Base-by-base conservation (phyloP, 345 rosid species). In the Moricandia arvensis region DNA sequence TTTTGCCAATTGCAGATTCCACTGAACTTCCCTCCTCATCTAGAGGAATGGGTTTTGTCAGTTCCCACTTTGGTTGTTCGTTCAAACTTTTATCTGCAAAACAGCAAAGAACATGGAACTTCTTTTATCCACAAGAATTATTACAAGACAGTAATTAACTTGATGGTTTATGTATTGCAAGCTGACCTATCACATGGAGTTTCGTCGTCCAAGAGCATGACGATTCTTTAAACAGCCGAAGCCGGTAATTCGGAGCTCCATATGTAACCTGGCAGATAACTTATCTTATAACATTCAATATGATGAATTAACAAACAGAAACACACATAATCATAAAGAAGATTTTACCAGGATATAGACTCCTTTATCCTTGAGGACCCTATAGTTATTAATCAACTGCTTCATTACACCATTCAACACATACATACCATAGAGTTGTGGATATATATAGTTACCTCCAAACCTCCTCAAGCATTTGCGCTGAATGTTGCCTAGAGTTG, bases 351-450 rank as follows among this genome's bases (percentile, higher is more conserved):
- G 85, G 76, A 93, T 86, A 79, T 89, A 93, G 59, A 89, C 85
- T 87, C 93, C 98, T 76, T 81, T 80, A 81, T 90, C 91, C 97
- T 87, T 93, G 85, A 93, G 98, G 64, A 90, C 98, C 97, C 98
- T 90, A 90, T 83, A 93, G 91, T n/a, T 83, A 41, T 89, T 79
- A 54, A 90, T 85, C 87, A 87, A 90, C 98, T 88, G 91, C 90
- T 86, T 93, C 93, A 89, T 89, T 93, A 59, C 69, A 47, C n/a
- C 57, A 72, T 59, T 66, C n/a, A n/a, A n/a, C n/a, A n/a, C n/a
- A n/a, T n/a, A n/a, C 11, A 13, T 59, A 27, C 3, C 45, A 59
- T 18, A 13, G 2, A 71, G 54, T 49, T 0, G 9, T 0, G 12
- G 43, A 51, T 55, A 59, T 7, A 72, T 61, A 49, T 54, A n/a